Evolutionary conservation across 2,329 filamentous ascomycete genomes (phyloP), one percentile per base, ranked within the genome.

Genomic region (Talaromyces albobiverticillius): DNA sequence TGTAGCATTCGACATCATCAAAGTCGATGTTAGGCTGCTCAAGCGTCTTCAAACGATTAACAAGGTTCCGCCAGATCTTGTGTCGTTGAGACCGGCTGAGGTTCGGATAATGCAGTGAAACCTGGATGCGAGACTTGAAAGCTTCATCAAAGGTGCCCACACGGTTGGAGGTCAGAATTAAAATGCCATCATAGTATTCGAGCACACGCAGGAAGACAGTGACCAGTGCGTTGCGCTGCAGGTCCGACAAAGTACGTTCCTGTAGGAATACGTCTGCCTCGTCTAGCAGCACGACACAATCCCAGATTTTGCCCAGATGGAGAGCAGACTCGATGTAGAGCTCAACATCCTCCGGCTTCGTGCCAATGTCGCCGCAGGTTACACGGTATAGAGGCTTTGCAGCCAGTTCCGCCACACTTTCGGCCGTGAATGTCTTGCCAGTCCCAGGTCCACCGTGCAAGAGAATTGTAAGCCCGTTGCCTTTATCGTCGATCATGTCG

Each of bases 261-360:
- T 94, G 89, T 8, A 95, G 76, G 73, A 92, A 92, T 4, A 91
- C 86, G 62, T 92, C 89, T 1, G 88, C 90, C 72, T 95, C 90
- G 71, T 77, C 74, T 1, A 77, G 61, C 0, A 79, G 67, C 2
- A 79, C 64, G 57, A 78, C 71, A 2, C 71, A 72, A 46, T 57
- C 60, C 66, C 67, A 69, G 50, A 53, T 48, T 31, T 48, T 59
- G 2, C 48, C 60, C 7, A 62, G 42, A 18, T 58, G 54, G 8
- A 63, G 50, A 13, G 61, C 55, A 11, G 55, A 50, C n/a, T 59
- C 51, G 8, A 64, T 59, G 8, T 57, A 49, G n/a, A 53, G 52
- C 29, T 82, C 78, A 4, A 82, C 73, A 0, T 64, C 62, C 0
- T 61, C 54, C 0, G 76, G 71, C 34, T 74, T 68, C 11, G 72